Evolutionary conservation across 345 rosid genomes (phyloP).

Genomic region (Citrus cavaleriei): DNA sequence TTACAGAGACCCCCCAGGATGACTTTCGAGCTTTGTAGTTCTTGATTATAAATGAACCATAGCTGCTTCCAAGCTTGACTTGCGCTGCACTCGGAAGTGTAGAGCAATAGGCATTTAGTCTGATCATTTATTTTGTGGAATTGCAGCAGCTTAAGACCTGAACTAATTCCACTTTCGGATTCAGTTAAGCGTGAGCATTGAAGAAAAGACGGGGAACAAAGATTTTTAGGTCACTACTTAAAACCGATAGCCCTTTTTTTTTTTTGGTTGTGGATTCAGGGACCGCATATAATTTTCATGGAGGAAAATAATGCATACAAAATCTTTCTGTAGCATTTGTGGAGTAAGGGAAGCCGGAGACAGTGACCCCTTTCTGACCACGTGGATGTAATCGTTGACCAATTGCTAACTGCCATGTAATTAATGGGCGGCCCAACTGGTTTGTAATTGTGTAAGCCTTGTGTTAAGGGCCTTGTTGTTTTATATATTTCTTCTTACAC

Average conservation of each 20-base stretch:
- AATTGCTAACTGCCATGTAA: constrained; percentile 1
- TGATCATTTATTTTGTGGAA: constrained; percentile 46
- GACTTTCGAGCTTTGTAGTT: constrained; percentile 26
- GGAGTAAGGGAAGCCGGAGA: background rate
- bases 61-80: constrained; percentile 40
- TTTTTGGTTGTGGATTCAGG: background rate
- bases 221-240: background rate
- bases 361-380: constrained; percentile 5
- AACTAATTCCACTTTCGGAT: background rate
- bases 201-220: constrained; percentile 14
- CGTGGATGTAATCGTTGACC: constrained; percentile 26
- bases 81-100: constrained; percentile 41
- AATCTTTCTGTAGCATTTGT: background rate
- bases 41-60: constrained; percentile 36
- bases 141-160: background rate
- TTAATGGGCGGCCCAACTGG: background rate
- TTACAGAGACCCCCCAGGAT: constrained; percentile 32
- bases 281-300: constrained; percentile 30
- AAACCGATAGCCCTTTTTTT: background rate
- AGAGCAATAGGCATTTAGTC: constrained; percentile 53
- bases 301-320: constrained; percentile 29
- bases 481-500: background rate
- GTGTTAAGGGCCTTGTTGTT: background rate
- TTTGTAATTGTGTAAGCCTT: background rate
- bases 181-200: constrained; percentile 4